A percentile compares a stretch with the other conserved stretches of the same genome.
Evolutionary conservation across 2,329 filamentous ascomycete genomes (phyloP).

Genomic region (Curvularia eragrostidis): DNA sequence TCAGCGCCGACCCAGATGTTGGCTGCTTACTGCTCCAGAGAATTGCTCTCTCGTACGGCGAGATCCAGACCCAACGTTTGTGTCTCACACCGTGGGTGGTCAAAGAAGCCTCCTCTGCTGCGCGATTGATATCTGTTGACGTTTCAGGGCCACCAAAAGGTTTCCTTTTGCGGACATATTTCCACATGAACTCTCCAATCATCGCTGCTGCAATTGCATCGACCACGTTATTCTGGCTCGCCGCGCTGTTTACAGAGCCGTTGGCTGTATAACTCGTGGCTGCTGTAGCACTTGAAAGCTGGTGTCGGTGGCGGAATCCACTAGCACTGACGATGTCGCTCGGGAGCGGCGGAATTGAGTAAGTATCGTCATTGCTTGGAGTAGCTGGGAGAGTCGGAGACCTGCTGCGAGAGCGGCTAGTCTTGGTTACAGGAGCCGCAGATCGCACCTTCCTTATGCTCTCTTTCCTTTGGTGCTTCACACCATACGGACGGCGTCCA

Average conservation of each 20-base stretch:
- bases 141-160: conserved; percentile 81
- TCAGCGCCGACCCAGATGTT: conserved; percentile 80
- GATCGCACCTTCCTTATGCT: conserved; percentile 83
- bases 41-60: conserved; percentile 92
- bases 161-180: conserved; percentile 85
- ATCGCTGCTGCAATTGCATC: conserved; percentile 98
- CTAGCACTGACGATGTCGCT: conserved; percentile 68
- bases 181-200: conserved; percentile 98
- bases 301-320: conserved; percentile 57
- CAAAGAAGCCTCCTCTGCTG: conserved; percentile 66
- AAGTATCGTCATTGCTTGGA: conserved; percentile 72
- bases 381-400: conserved; percentile 70
- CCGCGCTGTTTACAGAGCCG: conserved; percentile 63
- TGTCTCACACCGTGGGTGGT: conserved; percentile 76
- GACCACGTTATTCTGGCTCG: conserved; percentile 80
- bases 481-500: conserved; percentile 51
- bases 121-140: conserved; percentile 57
- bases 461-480: conserved; percentile 59
- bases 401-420: conserved; percentile 53
- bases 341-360: conserved; percentile 74
- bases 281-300: conserved; percentile 67
- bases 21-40: conserved; percentile 99
- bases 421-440: conserved; percentile 70
- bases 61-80: conserved; percentile 98
- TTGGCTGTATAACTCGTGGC: conserved; percentile 64